A percentile compares a stretch with the other conserved stretches of the same genome.
Evolutionary conservation across 2,329 filamentous ascomycete genomes (phyloP).

Genomic region (Venturia asperata): DNA sequence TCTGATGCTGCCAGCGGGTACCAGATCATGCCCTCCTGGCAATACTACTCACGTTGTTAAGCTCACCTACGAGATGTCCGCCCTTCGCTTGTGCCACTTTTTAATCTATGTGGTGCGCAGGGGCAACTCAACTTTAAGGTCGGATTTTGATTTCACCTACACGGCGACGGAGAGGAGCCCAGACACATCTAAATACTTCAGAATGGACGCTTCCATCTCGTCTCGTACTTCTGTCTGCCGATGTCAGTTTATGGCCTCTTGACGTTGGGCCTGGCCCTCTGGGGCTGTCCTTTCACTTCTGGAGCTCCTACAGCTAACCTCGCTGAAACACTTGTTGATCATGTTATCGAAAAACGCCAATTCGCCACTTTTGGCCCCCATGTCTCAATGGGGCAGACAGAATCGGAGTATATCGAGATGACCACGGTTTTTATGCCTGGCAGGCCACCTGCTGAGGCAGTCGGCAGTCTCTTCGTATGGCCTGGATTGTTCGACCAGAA

Average conservation of each 20-base stretch:
- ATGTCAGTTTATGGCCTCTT: conserved; percentile 10
- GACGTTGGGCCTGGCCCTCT: neutral
- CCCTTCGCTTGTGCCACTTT: neutral
- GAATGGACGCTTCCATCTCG: neutral
- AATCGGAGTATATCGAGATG: conserved; percentile 16
- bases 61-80: neutral
- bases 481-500: conserved; percentile 14
- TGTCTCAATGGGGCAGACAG: conserved; percentile 13
- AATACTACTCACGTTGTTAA: neutral
- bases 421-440: conserved; percentile 14
- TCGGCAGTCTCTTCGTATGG: conserved; percentile 15
- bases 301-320: neutral
- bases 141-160: conserved; percentile 1
- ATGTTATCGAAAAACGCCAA: conserved; percentile 8
- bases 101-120: conserved; percentile 5
- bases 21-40: neutral
- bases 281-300: conserved; percentile 6
- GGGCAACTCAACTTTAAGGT: neutral
- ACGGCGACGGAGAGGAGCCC: neutral
- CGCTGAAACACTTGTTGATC: neutral
- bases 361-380: conserved; percentile 15
- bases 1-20: neutral
- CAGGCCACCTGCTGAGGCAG: neutral
- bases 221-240: neutral
- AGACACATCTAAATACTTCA: neutral